Evolutionary conservation across 2,329 filamentous ascomycete species (phyloP).

Genomic region (Septoria linicola): DNA sequence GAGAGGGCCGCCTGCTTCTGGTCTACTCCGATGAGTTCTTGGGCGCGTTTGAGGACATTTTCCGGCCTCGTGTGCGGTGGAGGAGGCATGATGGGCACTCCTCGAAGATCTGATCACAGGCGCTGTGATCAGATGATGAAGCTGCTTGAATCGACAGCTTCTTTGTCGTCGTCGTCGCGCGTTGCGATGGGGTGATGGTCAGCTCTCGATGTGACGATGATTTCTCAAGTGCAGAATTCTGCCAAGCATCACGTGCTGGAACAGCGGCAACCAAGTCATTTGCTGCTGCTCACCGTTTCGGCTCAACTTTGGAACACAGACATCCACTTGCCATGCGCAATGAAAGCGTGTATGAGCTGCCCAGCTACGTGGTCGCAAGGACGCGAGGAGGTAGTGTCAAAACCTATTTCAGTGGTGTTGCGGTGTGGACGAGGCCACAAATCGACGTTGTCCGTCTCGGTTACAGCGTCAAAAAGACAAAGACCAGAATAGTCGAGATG

Average conservation of each 20-base stretch:
- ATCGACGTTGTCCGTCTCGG: too few relatives aligned
- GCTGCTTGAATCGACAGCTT: conserved; percentile 59
- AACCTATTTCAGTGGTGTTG: neutral
- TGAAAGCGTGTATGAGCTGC: conserved; percentile 1
- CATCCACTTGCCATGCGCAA: conserved; percentile 3
- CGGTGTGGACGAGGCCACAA: neutral
- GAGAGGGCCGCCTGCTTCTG: conserved; percentile 89
- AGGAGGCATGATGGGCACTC: conserved; percentile 67
- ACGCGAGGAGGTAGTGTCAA: neutral
- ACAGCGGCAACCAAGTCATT: too few relatives aligned
- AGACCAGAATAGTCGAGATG: too few relatives aligned
- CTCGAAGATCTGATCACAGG: conserved; percentile 19
- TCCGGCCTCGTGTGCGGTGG: conserved; percentile 96
- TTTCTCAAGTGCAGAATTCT: too few relatives aligned
- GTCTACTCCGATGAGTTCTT: conserved; percentile 97
- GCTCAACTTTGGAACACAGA: neutral
- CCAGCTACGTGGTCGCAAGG: conserved; percentile 1
- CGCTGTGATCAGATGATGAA: conserved; percentile 42
- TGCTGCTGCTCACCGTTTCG: neutral
- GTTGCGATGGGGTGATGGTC: conserved; percentile 7
- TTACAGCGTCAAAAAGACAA: too few relatives aligned
- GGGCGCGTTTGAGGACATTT: conserved; percentile 97
- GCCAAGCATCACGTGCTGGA: too few relatives aligned
- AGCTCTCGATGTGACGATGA: too few relatives aligned
- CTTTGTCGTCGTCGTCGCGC: conserved; percentile 32